Evolutionary conservation across 1,139 yeast genomes (phyloP), one percentile per base, ranked within the genome.

Genomic region (Saccharomyces hybrid): DNA sequence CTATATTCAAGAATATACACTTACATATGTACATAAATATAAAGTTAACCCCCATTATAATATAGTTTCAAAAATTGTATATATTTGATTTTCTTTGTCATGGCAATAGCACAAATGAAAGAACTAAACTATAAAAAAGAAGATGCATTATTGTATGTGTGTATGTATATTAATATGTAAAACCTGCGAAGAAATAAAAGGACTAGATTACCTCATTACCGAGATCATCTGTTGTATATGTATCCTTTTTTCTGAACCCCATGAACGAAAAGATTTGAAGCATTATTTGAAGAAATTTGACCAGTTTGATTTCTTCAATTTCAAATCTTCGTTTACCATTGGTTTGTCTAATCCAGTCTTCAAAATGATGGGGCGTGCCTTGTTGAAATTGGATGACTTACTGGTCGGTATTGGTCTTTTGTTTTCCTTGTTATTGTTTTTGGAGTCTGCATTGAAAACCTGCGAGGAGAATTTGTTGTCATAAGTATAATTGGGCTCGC

Each of bases 361-460:
- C 50, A 62, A 50, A 27, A 62, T 62, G 8, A 62, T 44, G 8
- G 64, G 64, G n/a, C 64, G 44, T 19, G 24, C 44, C 19, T 38
- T 38, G 9, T 12, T 32, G 47, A 27, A 44, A 24, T 38, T 38
- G 12, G 19, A 38, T 9, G 44, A 24, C 26, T 53, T 42, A n/a
- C 19, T 49, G 6, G 44, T 29, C 42, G 28, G 27, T 42, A 49
- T 49, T 50, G 21, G 55, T 42, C 26, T 57, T 53, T 21, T 57
- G 57, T 42, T 55, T 54, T 44, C 54, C 57, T 27, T 57, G 52
- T 42, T 52, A 14, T 11, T 54, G 57, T 24, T 57, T 54, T 38
- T 27, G 32, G 9, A 14, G 32, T 47, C 21, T 8, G 14, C 11
- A 5, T 26, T 4, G 12, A 8, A 16, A 16, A n/a, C 7, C 2